Evolutionary conservation across 257 asterid species (phyloP), one percentile per base, ranked within the genome.

Genomic region (Salvia rosmarinus): DNA sequence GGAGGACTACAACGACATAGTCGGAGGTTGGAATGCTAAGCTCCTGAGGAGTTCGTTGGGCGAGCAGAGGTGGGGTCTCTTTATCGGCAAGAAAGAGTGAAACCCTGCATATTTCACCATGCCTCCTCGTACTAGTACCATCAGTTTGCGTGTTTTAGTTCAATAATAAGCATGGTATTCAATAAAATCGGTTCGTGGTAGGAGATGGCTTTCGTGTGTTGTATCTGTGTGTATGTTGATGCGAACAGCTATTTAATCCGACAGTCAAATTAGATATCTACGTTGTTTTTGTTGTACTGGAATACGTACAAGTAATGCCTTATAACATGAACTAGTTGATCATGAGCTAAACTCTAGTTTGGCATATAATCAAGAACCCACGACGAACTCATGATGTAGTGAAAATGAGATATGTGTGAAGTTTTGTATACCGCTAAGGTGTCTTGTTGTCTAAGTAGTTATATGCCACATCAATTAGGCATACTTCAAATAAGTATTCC

Each of bases 11-110:
- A 59, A 85, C 4, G 95, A 88, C 7, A 92, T 92, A 44, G 95
- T 90, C 5, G 92, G 89, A 46, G 96, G 96, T 7, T 92, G 98
- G 98, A 86, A 88, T 11, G 79, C 96, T 14, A 92, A 92, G 87
- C 86, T 89, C n/a, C 57, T 78, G 32, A 69, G 98, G 75, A 89
- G 88, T 69, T 80, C 95, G 21, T 84, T 93, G 0, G 99, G 97
- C 2, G 97, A 94, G 89, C 99, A 94, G 87, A 84, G 87, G 77
- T 91, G 99, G 99, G 99, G 99, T 60, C 78, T 94, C 84, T 91
- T 94, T 35, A 85, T 89, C 51, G 97, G 93, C 85, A 74, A 79
- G 84, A 94, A 89, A 72, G 74, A 80, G 61, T 89, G 85, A 88
- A 46, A 25, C 34, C 37, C 49, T 23, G 51, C 34, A n/a, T 34